Percentiles rank a stretch among this genome's conserved stretches.
phyloP scores from a whole-genome alignment of 2,329 filamentous ascomycete species.

The Tolypocladium sp. region DNA sequence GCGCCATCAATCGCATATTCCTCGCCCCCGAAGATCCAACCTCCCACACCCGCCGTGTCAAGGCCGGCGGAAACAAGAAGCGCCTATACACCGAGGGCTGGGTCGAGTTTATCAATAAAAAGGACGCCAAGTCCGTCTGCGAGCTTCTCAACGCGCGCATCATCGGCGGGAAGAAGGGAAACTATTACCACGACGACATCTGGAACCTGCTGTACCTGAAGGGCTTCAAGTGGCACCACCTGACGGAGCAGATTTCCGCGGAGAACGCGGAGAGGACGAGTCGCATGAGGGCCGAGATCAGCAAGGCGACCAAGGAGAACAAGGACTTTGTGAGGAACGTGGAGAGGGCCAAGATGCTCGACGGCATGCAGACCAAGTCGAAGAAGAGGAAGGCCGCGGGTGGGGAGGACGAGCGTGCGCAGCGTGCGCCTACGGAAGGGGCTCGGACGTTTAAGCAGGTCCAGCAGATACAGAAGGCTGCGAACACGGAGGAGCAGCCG shows the following conservation, averaged over 20 bases:
- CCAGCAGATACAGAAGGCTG: constrained; percentile 43
- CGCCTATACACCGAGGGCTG: constrained; percentile 75
- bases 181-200: constrained; percentile 76
- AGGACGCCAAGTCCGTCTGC: constrained; percentile 66
- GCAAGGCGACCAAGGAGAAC: constrained; percentile 68
- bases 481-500: constrained; percentile 33
- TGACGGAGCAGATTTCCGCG: constrained; percentile 69
- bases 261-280: constrained; percentile 74
- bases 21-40: constrained; percentile 66
- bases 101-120: constrained; percentile 73
- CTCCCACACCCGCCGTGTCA: constrained; percentile 56
- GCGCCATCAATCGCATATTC: constrained; percentile 68
- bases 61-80: constrained; percentile 74
- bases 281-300: constrained; percentile 69
- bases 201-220: constrained; percentile 78
- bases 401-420: constrained; percentile 9
- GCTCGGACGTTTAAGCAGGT: constrained; percentile 57
- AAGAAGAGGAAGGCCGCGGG: constrained; percentile 27
- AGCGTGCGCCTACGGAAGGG: constrained; percentile 9
- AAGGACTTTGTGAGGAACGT: constrained; percentile 73
- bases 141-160: constrained; percentile 68
- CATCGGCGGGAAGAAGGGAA: constrained; percentile 76
- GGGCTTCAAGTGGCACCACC: constrained; percentile 72
- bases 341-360: constrained; percentile 70
- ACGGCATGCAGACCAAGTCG: constrained; percentile 58